Percentiles rank a stretch among this genome's conserved stretches.
These are phyloP conservation scores for Corynespora cassiicola DNA, from an alignment of 2,329 filamentous ascomycete species.

Conservation along the genomic window DNA sequence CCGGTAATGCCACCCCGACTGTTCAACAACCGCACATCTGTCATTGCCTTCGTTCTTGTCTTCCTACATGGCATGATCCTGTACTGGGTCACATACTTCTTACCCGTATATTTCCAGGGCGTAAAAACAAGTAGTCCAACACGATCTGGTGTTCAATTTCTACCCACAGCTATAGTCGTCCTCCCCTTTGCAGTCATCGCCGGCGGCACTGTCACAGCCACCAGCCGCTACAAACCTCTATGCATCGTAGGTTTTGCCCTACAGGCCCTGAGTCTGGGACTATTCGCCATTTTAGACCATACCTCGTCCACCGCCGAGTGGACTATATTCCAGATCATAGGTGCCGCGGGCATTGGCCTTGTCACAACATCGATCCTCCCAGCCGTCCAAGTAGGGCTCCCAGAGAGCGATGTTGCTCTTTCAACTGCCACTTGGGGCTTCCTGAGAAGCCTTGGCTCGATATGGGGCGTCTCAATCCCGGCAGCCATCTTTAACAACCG, in stretches of 20 bases:
- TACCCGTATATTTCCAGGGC: constrained; percentile 56
- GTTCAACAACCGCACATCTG: constrained; percentile 48
- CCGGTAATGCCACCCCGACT: constrained; percentile 47
- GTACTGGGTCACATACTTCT: constrained; percentile 49
- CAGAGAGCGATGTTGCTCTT: constrained; percentile 8
- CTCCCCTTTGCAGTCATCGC: constrained; percentile 5
- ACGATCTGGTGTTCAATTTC: constrained; percentile 41
- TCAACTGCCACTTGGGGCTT: constrained; percentile 13
- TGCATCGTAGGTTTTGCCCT: constrained; percentile 7
- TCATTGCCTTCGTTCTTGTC: constrained; percentile 38
- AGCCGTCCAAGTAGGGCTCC: constrained; percentile 24
- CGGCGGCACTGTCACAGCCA: constrained; percentile 14
- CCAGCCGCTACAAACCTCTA: constrained; percentile 17
- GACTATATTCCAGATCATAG: constrained; percentile 14
- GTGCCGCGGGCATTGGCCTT: constrained; percentile 32
- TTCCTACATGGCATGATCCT: constrained; percentile 48
- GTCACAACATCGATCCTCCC: constrained; percentile 52
- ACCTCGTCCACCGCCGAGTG: constrained; percentile 5
- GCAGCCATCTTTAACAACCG: constrained; percentile 12
- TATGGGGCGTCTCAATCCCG: constrained; percentile 18
- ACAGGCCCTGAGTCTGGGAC: constrained; percentile 7
- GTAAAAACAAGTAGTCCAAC: constrained; percentile 44
- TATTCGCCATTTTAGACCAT: constrained; percentile 7
- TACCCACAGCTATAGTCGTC: constrained; percentile 26
- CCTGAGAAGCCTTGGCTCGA: constrained; percentile 8